phyloP scores from a whole-genome alignment of 202 grass and related monocot species.

The Zoysia matrella region DNA sequence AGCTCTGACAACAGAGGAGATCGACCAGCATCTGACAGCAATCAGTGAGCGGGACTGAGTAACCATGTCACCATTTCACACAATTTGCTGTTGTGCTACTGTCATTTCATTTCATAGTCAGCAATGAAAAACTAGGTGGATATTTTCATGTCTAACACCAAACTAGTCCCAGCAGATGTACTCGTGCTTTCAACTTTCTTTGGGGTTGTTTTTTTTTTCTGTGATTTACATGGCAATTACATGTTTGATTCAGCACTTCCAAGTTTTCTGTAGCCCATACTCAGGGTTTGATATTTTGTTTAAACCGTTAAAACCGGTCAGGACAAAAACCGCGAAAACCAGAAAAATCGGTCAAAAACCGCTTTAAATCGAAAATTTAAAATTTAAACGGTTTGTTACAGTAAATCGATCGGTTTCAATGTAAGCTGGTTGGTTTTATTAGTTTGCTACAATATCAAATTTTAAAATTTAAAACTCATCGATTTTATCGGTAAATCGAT shows the following conservation, averaged over 20 bases:
- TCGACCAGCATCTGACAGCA: constrained; percentile 96
- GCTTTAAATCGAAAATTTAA: too few relatives aligned
- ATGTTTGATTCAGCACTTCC: not conserved
- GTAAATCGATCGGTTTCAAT: too few relatives aligned
- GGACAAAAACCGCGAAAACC: too few relatives aligned
- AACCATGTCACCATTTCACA: not conserved
- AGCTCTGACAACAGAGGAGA: constrained; percentile 85
- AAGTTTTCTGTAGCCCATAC: not conserved
- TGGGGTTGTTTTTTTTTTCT: constrained; percentile 38
- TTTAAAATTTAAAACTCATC: not conserved
- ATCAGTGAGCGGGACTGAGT: constrained; percentile 94
- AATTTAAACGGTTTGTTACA: too few relatives aligned
- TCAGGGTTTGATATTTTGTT: too few relatives aligned
- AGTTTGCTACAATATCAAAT: not conserved
- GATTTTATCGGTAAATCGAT: too few relatives aligned
- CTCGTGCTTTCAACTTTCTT: constrained; percentile 22
- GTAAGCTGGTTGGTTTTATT: too few relatives aligned
- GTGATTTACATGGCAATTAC: constrained; percentile 14
- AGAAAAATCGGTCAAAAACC: too few relatives aligned
- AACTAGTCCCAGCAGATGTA: constrained; percentile 29
- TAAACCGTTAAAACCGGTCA: too few relatives aligned
- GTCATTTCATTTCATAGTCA: constrained; percentile 51
- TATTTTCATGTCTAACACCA: constrained; percentile 39
- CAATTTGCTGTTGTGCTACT: constrained; percentile 26
- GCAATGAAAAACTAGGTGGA: constrained; percentile 37